phyloP scores from a whole-genome alignment of 345 rosid species.

The Populus ilicifolia region DNA sequence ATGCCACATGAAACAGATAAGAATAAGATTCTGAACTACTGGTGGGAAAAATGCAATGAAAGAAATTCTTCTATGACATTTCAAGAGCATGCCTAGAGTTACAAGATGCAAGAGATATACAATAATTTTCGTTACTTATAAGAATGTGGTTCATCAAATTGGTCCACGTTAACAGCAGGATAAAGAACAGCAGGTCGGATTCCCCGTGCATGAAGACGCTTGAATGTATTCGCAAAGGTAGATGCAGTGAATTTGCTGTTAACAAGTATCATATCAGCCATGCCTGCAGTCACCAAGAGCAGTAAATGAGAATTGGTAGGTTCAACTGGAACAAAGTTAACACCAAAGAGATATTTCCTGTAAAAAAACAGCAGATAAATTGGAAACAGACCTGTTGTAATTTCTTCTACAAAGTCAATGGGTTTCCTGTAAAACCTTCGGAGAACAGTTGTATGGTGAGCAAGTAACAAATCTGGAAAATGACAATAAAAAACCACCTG shows the following conservation, averaged over 20 bases:
- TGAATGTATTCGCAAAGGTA: conserved; percentile 82
- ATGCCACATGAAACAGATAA: conserved; percentile 5
- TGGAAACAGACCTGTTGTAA: conserved; percentile 59
- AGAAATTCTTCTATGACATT: background rate
- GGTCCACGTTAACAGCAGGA: conserved; percentile 83
- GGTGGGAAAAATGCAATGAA: background rate
- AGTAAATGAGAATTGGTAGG: background rate
- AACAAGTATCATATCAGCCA: conserved; percentile 86
- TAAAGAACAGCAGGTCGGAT: conserved; percentile 71
- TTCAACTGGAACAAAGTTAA: background rate
- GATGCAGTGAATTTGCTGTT: conserved; percentile 84
- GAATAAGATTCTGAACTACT: background rate
- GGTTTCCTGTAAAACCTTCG: conserved; percentile 80
- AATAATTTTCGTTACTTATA: conserved; percentile 45
- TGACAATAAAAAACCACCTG: conserved; percentile 94
- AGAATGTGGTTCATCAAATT: conserved; percentile 54
- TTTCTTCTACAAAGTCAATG: conserved; percentile 72
- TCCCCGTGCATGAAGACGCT: conserved; percentile 64
- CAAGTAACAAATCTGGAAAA: conserved; percentile 81
- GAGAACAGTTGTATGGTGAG: conserved; percentile 74
- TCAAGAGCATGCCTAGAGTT: conserved; percentile 7
- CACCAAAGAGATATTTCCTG: background rate
- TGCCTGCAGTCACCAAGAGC: conserved; percentile 45
- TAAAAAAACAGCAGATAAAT: background rate
- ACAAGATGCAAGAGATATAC: conserved; percentile 34